Evolutionary conservation across 2,329 filamentous ascomycete species (phyloP), one percentile per base, ranked within the genome.

Genomic region (Fusarium hostae): DNA sequence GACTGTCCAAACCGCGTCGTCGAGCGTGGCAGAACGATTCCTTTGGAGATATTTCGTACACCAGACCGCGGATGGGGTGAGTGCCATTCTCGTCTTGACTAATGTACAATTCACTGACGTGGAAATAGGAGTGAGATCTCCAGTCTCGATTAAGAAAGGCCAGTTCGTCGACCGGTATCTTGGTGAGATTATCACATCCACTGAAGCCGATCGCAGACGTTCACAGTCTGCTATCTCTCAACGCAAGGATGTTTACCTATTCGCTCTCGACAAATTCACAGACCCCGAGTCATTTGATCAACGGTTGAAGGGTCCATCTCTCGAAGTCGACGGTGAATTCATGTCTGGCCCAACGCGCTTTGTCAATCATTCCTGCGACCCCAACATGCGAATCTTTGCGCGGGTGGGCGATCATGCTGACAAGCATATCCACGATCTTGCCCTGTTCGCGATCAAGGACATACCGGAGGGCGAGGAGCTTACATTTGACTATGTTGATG

Each of bases 161-260:
- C 92, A 95, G 72, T 96, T 94, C 75, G 89, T 97, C 43, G 94
- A 95, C 77, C 88, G 87, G 11, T 97, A 96, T 76, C 85, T 94
- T 11, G 93, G 94, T 16, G 90, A 92, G 78, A 84, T 92, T 62
- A 90, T 93, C 73, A 90, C 89, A 3, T 83, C 86, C 0, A 74
- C 79, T 4, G 90, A 95, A 80, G 92, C 93, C 0, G 86, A 90
- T 20, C 82, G 84, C 3, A 89, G 94, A 5, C 90, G 93, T 10
- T 82, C 83, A 2, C 81, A 83, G 1, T 87, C 89, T 4, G 83
- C 84, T 34, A 81, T 87, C 5, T 86, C 86, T 0, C 84, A 88
- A 64, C 85, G 86, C n/a, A 95, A 95, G 74, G 90, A 92, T 26
- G 89, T 92, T 1, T 96, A 96, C 73, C 86, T 96, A 3, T 96